Evolutionary conservation across 768 basidiomycete genomes (phyloP), one percentile per base, ranked within the genome.

Genomic region (Russula sp.): DNA sequence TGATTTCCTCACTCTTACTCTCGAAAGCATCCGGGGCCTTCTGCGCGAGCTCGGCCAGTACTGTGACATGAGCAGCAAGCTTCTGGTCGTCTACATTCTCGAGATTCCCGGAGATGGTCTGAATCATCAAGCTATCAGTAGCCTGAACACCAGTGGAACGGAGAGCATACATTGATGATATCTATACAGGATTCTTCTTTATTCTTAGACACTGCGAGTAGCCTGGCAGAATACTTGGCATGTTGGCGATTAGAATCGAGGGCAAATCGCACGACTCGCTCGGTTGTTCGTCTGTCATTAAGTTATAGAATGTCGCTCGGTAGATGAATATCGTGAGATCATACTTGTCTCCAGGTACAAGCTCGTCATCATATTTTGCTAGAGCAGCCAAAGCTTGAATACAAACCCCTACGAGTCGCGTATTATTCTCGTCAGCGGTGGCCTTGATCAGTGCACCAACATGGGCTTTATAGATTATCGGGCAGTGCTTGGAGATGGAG

Each of bases 201-300:
- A 48, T 83, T 78, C 66, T 81, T 82, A 42, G 78, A 66, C 53
- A 45, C 10, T 6, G 64, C 78, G 56, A 96, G 69, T 38, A 90
- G 76, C 22, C 93, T 82, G 2, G 90, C 84, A 1, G 93, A 89
- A 71, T 91, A 95, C 71, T 98, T 98, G 20, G 92, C 88, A 64
- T 87, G 83, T 22, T 82, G 79, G 29, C 77, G 75, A 56, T 87
- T 81, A 5, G 81, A 78, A 29, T 82, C 82, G 35, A 85, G 67
- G 0, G 81, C 87, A 65, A 83, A 81, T 45, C 81, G 80, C 55
- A 74, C 74, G 13, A 89, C 76, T 16, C 85, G 79, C 32, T 93
- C 89, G 11, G 83, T 72, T 0, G 84, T 84, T 39, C 85, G 81
- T 70, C 90, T 93, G 29, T 11, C 65, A 48, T 58, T 58, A 34